Evolutionary conservation across 345 rosid species (phyloP).

Genomic region (Excoecaria cochinchinensis): DNA sequence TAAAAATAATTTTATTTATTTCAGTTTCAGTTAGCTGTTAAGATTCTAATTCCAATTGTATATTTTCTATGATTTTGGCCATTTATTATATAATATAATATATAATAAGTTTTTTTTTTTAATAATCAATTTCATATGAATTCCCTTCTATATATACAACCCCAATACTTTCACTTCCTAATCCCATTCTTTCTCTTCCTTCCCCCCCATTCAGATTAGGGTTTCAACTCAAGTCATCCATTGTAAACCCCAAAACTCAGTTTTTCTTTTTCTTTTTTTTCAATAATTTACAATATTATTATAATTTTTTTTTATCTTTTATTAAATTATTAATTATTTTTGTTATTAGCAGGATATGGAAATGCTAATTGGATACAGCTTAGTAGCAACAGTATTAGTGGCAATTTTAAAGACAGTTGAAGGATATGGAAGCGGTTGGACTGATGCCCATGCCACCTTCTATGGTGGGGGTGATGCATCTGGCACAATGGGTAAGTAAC

Average conservation of each 20-base stretch:
- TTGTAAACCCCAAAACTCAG: neutral
- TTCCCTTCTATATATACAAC: conserved; percentile 33
- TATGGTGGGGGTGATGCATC: conserved; percentile 57
- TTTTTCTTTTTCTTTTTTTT: neutral
- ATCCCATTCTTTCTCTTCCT: neutral
- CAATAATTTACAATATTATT: neutral
- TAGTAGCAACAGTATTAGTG: conserved; percentile 2
- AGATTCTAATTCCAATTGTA: conserved; percentile 12
- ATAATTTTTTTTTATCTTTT: neutral
- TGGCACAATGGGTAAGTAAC: conserved; percentile 44
- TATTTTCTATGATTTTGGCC: conserved; percentile 4
- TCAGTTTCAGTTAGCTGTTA: conserved; percentile 31
- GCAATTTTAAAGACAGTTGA: conserved; percentile 11
- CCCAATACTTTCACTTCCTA: conserved; percentile 12
- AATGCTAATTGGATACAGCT: conserved; percentile 18
- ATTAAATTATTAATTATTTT: neutral
- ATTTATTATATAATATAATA: neutral
- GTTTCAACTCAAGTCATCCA: neutral
- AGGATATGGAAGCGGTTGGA: conserved; percentile 34
- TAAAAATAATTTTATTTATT: neutral
- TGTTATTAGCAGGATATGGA: conserved; percentile 23
- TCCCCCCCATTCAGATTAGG: neutral
- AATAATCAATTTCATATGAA: neutral
- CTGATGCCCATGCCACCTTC: conserved; percentile 50
- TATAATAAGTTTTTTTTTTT: no score